Evolutionary conservation across 306 rosid genomes (phyloP).

Genomic region (Rosa lucieae): DNA sequence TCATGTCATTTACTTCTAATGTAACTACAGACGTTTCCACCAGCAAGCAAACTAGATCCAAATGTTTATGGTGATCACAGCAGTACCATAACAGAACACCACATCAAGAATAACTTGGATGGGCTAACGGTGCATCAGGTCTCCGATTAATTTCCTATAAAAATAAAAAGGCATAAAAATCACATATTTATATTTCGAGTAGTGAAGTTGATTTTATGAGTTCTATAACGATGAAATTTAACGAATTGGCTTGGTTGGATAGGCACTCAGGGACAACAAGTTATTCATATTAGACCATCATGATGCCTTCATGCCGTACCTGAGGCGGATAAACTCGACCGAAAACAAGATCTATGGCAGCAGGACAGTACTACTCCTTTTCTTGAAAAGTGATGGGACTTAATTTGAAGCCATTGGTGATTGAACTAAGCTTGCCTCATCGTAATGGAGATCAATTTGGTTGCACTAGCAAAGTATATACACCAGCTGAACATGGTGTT

Average conservation of each 20-base stretch:
- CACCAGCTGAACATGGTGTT: conserved; percentile 49
- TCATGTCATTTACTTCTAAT: not conserved
- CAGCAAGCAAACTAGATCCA: conserved; percentile 56
- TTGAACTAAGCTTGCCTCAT: conserved; percentile 56
- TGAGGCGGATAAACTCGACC: conserved; percentile 44
- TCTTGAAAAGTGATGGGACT: conserved; percentile 56
- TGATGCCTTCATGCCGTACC: conserved; percentile 51
- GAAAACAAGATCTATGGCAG: conserved; percentile 41
- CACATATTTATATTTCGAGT: too few relatives aligned
- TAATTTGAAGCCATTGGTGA: conserved; percentile 62
- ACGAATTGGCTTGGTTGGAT: conserved; percentile 4
- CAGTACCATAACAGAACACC: conserved; percentile 45
- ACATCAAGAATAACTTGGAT: conserved; percentile 43
- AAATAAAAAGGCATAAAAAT: not conserved
- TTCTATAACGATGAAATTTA: not conserved
- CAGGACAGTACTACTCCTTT: conserved; percentile 44
- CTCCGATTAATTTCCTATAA: not conserved
- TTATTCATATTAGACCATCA: conserved; percentile 63
- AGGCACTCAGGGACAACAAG: conserved; percentile 51
- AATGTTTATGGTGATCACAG: conserved; percentile 55
- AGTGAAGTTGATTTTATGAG: not conserved
- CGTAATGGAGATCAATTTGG: conserved; percentile 43
- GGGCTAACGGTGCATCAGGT: conserved; percentile 57
- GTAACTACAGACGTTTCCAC: conserved; percentile 60
- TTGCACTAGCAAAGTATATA: conserved; percentile 46